phyloP scores from a whole-genome alignment of 2,329 filamentous ascomycete species.

The Fonsecaea multimorphosa region DNA sequence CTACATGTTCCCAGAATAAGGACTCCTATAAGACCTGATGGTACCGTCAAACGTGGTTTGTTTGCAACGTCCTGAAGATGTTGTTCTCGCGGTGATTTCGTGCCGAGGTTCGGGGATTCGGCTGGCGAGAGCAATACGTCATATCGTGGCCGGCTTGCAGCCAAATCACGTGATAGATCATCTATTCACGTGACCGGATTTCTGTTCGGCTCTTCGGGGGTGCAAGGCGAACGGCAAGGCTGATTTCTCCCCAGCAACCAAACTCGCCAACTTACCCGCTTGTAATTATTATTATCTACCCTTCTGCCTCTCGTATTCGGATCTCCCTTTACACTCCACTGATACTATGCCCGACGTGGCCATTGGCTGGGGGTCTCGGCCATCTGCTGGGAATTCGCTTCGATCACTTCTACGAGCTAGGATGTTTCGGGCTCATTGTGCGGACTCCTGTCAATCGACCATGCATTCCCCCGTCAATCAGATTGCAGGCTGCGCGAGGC shows the following conservation, averaged over 20 bases:
- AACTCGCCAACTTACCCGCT: neutral
- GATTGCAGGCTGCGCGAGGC: constrained; percentile 12
- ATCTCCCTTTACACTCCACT: neutral
- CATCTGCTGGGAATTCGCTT: constrained; percentile 7
- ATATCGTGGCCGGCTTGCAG: neutral
- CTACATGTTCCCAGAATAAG: neutral
- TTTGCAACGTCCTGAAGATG: neutral
- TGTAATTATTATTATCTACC: neutral
- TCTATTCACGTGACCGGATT: neutral
- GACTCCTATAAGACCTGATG: neutral
- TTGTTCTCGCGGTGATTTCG: neutral
- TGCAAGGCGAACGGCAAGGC: constrained; percentile 26
- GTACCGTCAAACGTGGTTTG: neutral
- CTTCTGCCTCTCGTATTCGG: constrained; percentile 27
- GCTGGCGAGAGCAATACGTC: neutral
- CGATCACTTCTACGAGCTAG: constrained; percentile 3
- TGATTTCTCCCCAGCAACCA: constrained; percentile 19
- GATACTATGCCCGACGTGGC: neutral
- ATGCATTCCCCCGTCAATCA: neutral
- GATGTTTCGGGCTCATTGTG: constrained; percentile 15
- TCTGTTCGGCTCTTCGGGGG: neutral
- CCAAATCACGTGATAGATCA: neutral
- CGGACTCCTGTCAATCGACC: neutral
- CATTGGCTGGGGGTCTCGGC: neutral
- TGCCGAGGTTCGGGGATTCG: neutral